These are phyloP conservation scores for Phytophthora foliorum DNA, from an alignment of 352 stramenopile genomes.

Conservation along the genomic window DNA sequence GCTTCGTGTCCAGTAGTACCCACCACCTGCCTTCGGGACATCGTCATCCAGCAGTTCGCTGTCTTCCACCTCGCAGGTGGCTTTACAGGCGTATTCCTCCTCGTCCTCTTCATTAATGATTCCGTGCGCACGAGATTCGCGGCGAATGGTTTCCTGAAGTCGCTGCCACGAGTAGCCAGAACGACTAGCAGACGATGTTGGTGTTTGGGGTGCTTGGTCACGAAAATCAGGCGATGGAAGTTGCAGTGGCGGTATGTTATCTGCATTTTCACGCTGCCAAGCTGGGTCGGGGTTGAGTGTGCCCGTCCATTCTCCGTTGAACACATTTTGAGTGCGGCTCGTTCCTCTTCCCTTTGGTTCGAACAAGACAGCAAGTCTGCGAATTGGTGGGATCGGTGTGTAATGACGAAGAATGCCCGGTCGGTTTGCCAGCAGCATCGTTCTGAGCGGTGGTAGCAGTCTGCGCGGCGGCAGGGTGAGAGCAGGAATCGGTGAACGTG, in stretches of 20 bases:
- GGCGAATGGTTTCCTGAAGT: slow-evolving; percentile 77
- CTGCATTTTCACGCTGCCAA: slow-evolving; percentile 6
- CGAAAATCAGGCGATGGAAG: not conserved
- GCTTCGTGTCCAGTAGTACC: slow-evolving; percentile 39
- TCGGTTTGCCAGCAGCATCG: slow-evolving; percentile 41
- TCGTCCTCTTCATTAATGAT: slow-evolving; percentile 58
- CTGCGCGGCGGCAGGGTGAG: slow-evolving; percentile 36
- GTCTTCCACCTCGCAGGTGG: slow-evolving; percentile 23
- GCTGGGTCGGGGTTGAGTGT: not conserved
- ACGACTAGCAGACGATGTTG: slow-evolving; percentile 24
- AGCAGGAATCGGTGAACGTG: slow-evolving; percentile 34
- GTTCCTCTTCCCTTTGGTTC: slow-evolving; percentile 1
- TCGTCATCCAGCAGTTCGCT: slow-evolving; percentile 15
- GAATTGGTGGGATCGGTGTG: slow-evolving; percentile 44
- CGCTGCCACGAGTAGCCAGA: slow-evolving; percentile 81
- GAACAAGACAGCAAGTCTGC: slow-evolving; percentile 23
- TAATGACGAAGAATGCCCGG: slow-evolving; percentile 29
- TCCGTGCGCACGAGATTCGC: slow-evolving; percentile 71
- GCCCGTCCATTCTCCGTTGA: slow-evolving; percentile 18
- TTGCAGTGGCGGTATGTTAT: not conserved
- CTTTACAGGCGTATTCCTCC: slow-evolving; percentile 42
- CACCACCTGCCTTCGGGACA: not conserved
- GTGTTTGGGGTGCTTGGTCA: slow-evolving; percentile 8
- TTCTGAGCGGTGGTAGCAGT: slow-evolving; percentile 41
- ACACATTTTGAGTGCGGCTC: slow-evolving; percentile 7